These are phyloP conservation scores for Colletotrichum sansevieriae DNA, from an alignment of 2,329 filamentous ascomycete genomes.

Conservation along the genomic window DNA sequence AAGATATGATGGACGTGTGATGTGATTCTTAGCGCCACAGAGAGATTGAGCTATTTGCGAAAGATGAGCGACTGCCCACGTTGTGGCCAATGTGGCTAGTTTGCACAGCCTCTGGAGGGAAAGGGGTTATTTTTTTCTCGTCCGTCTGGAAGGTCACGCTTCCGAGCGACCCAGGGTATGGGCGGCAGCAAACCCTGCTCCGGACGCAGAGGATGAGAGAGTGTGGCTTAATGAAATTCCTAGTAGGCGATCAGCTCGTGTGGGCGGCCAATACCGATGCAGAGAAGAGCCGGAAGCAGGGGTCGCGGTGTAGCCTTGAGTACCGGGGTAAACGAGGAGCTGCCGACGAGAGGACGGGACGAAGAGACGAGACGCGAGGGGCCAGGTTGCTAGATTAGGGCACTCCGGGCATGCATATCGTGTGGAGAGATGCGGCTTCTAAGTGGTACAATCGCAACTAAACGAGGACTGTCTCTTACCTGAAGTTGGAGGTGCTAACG, in stretches of 20 bases:
- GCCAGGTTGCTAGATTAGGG: constrained; percentile 28
- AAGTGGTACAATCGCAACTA: constrained; percentile 37
- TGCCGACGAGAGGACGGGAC: constrained; percentile 39
- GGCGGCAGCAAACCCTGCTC: constrained; percentile 41
- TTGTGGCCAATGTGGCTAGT: constrained; percentile 42
- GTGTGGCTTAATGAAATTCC: constrained; percentile 40
- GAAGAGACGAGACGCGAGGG: constrained; percentile 39
- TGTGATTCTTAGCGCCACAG: constrained; percentile 38
- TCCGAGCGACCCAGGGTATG: constrained; percentile 37
- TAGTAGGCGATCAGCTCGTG: constrained; percentile 39
- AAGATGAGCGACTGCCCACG: constrained; percentile 35
- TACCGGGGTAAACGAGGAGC: constrained; percentile 33
- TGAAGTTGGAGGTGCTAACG: constrained; percentile 24
- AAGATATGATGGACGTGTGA: constrained; percentile 30
- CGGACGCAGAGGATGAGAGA: constrained; percentile 25
- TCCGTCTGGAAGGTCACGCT: constrained; percentile 33
- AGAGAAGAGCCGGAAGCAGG: constrained; percentile 43
- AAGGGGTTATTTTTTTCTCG: not conserved
- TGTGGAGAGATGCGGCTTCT: constrained; percentile 38
- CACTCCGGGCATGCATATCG: constrained; percentile 37
- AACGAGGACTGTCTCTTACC: constrained; percentile 38
- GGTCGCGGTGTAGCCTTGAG: constrained; percentile 32
- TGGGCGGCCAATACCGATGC: constrained; percentile 40
- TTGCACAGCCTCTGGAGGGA: constrained; percentile 38
- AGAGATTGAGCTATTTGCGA: constrained; percentile 42